Base-by-base conservation (phyloP, 2,329 filamentous ascomycete genomes). In the Verticillium isaacii region DNA sequence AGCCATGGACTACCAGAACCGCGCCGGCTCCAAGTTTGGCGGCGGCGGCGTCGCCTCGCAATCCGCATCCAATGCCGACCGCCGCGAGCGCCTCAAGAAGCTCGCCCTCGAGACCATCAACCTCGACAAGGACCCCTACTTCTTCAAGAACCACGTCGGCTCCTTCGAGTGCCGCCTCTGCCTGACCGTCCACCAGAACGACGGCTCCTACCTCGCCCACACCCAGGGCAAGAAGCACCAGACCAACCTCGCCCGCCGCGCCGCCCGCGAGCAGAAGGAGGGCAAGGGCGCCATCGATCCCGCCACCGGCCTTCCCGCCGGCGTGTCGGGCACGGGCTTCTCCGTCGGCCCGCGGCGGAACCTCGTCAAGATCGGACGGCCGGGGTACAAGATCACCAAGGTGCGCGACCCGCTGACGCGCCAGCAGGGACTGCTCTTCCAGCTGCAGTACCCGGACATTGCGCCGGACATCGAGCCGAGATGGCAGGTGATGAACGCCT, bases 81-180 rank as follows among this genome's bases (percentile, higher is more conserved):
- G 95, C 63, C 92, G 95, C 74, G 95, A 99, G 78, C 93, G 95
- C 66, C 89, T 99, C 45, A 93, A 94, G 77, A 97, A 97, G 81
- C 93, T 99, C 73, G 95, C 95, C 62, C 91, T 99, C 72, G 95
- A 99, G 80, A 96, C 93, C 61, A 99, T 99, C 83, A 94, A 98
- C 81, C 91, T 98, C 66, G 95, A 98, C 80, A 98, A 97, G 80
- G 95, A 99, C 80, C 95, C 95, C 0, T 99, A 98, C 85, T 97
- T 98, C 83, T 99, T 99, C 89, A 96, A 96, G 77, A 99, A 99
- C 82, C 94, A 99, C 78, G 92, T 98, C 70, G 95, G 95, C 72
- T 95, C 90, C 72, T 99, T 97, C 78, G 95, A 99, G 78, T 99
- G 95, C 77, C 91, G 95, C 34, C 89, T 99, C 50, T 99, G 95